Conservation (phyloP, 768 basidiomycete species). For the Auricularia heimuer region DNA sequence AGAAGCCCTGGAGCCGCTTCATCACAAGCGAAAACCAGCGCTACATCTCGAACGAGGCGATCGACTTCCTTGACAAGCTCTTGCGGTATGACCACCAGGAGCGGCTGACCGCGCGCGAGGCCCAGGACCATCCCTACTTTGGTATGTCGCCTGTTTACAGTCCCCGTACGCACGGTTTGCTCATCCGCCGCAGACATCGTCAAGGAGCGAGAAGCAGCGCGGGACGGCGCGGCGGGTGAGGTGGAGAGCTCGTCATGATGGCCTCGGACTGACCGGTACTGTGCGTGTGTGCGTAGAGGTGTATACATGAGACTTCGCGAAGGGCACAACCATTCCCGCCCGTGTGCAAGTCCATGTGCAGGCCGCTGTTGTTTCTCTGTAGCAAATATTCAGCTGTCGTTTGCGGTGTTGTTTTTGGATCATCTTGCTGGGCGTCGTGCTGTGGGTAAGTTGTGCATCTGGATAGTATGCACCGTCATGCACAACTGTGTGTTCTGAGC, state of each 20-base stretch:
- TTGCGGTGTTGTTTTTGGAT: no score
- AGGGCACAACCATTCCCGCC: no score
- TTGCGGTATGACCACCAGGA: slow-evolving; percentile 97
- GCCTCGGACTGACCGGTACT: no score
- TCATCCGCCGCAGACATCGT: neutral
- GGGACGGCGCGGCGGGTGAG: neutral
- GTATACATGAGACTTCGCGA: no score
- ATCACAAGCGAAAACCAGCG: slow-evolving; percentile 93
- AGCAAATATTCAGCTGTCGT: no score
- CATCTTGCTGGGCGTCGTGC: no score
- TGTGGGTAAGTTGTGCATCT: no score
- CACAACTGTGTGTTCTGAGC: no score
- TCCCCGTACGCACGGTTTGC: slow-evolving; percentile 11
- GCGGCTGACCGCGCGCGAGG: slow-evolving; percentile 87
- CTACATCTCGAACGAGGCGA: slow-evolving; percentile 93
- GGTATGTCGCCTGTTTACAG: slow-evolving; percentile 33
- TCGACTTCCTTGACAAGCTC: slow-evolving; percentile 92
- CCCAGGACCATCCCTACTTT: slow-evolving; percentile 89
- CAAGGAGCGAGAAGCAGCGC: neutral
- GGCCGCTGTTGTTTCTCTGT: no score
- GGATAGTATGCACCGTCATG: no score
- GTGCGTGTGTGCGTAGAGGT: no score
- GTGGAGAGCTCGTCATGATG: neutral
- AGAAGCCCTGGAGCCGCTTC: slow-evolving; percentile 93
- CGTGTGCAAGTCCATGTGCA: no score